Percentiles rank a stretch among this genome's conserved stretches.
phyloP scores from a whole-genome alignment of 768 basidiomycete genomes.

The Lepiota venenata region DNA sequence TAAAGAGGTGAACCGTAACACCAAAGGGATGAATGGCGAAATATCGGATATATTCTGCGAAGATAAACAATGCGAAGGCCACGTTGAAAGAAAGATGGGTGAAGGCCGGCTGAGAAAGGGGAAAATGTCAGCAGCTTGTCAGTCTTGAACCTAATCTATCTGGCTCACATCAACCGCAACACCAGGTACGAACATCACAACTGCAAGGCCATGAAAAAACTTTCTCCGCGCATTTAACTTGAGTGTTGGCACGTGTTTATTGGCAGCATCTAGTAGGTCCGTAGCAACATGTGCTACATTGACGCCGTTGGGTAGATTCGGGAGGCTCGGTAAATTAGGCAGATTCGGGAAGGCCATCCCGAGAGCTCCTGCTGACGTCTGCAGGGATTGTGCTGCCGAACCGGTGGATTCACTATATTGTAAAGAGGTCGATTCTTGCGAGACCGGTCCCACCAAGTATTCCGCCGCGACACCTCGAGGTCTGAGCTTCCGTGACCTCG shows the following conservation, averaged over 20 bases:
- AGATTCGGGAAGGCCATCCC: conserved; percentile 46
- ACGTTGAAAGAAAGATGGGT: conserved; percentile 92
- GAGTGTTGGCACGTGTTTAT: conserved; percentile 87
- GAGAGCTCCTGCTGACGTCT: conserved; percentile 22
- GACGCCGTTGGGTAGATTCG: conserved; percentile 44
- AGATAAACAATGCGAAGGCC: conserved; percentile 93
- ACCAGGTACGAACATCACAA: conserved; percentile 95
- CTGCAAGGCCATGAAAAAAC: conserved; percentile 94
- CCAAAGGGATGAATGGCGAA: conserved; percentile 98
- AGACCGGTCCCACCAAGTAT: conserved; percentile 2
- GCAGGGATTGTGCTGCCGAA: conserved; percentile 1
- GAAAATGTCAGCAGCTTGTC: neutral
- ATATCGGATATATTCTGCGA: conserved; percentile 96
- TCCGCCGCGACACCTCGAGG: conserved; percentile 32
- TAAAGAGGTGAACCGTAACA: conserved; percentile 88
- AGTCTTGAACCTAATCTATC: conserved; percentile 8
- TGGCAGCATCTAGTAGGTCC: conserved; percentile 77
- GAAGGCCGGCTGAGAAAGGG: conserved; percentile 78
- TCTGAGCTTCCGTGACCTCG: conserved; percentile 68
- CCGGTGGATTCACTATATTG: neutral
- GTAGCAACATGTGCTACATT: conserved; percentile 54
- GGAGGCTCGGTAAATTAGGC: conserved; percentile 48
- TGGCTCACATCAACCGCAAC: conserved; percentile 83
- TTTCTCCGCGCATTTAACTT: conserved; percentile 91
- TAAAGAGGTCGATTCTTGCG: neutral